phyloP scores from a whole-genome alignment of 106 monocot species.

The Phalaenopsis aphrodite region DNA sequence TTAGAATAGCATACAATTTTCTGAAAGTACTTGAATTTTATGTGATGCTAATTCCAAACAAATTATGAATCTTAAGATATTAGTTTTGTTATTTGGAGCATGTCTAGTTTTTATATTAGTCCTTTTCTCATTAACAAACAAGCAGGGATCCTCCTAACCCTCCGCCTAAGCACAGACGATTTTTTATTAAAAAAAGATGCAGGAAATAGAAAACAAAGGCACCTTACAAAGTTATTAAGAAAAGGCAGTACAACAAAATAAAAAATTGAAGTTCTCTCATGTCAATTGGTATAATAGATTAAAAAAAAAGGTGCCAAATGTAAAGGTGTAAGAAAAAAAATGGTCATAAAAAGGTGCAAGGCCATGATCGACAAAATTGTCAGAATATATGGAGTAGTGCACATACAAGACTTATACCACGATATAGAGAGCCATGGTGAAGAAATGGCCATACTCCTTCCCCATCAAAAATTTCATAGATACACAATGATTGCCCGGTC shows the following conservation, averaged over 20 bases:
- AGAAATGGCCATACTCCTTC: slow-evolving; percentile 80
- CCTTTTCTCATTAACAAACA: no score
- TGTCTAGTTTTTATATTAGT: no score
- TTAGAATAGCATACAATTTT: no score
- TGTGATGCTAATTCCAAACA: no score
- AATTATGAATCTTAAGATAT: no score
- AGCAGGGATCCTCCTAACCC: no score
- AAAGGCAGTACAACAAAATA: neutral
- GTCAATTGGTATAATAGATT: neutral
- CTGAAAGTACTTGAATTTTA: no score
- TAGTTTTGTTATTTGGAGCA: no score
- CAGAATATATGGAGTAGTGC: slow-evolving; percentile 5
- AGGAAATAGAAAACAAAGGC: no score
- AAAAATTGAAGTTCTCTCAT: neutral
- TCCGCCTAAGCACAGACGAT: no score
- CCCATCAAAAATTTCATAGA: slow-evolving; percentile 85
- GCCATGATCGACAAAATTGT: neutral
- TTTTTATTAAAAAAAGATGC: no score
- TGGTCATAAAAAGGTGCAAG: neutral
- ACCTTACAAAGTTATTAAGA: neutral
- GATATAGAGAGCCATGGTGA: slow-evolving; percentile 77
- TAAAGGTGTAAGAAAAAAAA: neutral
- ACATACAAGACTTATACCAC: slow-evolving; percentile 85
- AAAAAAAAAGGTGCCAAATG: neutral
- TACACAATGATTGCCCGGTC: slow-evolving; percentile 66